phyloP scores from a whole-genome alignment of 2,329 filamentous ascomycete genomes.

The Arachnopeziza araneosa region DNA sequence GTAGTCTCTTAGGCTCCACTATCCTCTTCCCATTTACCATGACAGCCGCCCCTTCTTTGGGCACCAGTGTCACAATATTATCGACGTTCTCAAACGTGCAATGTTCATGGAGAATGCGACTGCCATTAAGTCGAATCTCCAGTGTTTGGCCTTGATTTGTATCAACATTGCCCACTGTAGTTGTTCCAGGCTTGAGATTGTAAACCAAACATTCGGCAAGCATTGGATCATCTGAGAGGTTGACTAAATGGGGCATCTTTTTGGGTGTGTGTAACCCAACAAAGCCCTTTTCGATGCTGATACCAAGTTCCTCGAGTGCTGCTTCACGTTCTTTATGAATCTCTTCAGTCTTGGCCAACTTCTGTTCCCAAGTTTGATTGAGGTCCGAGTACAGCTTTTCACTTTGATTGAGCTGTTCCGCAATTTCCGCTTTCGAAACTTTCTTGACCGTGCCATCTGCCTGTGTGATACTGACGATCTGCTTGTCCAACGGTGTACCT shows the following conservation, averaged over 20 bases:
- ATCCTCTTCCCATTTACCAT: constrained; percentile 97
- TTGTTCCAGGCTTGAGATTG: constrained; percentile 92
- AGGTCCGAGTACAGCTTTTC: constrained; percentile 94
- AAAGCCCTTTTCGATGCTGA: constrained; percentile 98
- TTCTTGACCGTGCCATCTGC: constrained; percentile 84
- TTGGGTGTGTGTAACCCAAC: constrained; percentile 93
- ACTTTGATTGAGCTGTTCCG: constrained; percentile 90
- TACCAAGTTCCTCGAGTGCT: constrained; percentile 91
- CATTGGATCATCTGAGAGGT: constrained; percentile 89
- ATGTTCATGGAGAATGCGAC: constrained; percentile 86
- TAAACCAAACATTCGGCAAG: constrained; percentile 95
- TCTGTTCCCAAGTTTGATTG: constrained; percentile 98
- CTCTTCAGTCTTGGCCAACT: constrained; percentile 87
- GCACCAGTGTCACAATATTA: constrained; percentile 85
- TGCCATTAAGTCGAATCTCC: constrained; percentile 90
- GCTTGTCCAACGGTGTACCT: constrained; percentile 87
- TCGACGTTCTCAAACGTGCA: constrained; percentile 92
- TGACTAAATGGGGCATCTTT: constrained; percentile 98
- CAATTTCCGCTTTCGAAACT: constrained; percentile 96
- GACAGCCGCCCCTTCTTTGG: constrained; percentile 85
- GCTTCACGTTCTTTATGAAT: constrained; percentile 97
- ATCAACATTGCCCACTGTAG: constrained; percentile 91
- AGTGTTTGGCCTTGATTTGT: constrained; percentile 68
- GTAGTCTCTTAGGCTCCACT: constrained; percentile 75
- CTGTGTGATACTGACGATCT: constrained; percentile 90